Evolutionary conservation across 306 rosid species (phyloP).

Genomic region (Herpetospermum pedunculosum): DNA sequence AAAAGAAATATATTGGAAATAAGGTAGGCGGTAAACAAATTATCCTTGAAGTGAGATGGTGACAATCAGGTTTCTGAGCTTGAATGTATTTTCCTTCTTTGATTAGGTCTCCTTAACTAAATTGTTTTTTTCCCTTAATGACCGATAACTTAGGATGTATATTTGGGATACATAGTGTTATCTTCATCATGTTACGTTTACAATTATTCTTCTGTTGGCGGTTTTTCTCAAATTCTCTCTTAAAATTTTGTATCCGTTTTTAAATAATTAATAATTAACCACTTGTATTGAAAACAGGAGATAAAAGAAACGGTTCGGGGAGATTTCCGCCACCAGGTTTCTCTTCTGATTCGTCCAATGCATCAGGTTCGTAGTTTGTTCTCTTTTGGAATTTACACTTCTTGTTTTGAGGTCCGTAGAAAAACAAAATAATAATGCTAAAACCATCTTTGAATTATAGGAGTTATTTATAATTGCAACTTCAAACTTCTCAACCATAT

Average conservation of each 20-base stretch:
- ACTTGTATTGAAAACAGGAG: constrained; percentile 42
- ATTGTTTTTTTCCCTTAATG: neutral
- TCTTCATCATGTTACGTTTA: neutral
- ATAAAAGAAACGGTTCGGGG: constrained; percentile 61
- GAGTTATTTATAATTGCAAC: neutral
- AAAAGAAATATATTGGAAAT: neutral
- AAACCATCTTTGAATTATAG: neutral
- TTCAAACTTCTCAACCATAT: no score
- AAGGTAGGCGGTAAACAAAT: neutral
- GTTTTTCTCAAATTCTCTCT: neutral
- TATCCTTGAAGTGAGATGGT: neutral
- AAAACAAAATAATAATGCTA: neutral
- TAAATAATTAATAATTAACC: no score
- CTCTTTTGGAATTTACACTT: neutral
- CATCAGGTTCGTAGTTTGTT: constrained; percentile 55
- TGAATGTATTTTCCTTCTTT: neutral
- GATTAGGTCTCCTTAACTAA: neutral
- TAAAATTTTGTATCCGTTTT: neutral
- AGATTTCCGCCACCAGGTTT: constrained; percentile 84
- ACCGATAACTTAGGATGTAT: neutral
- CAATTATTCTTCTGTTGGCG: neutral
- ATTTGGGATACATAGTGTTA: neutral
- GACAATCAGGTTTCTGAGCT: neutral
- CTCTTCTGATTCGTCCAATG: constrained; percentile 92
- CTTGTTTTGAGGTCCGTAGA: neutral